These are phyloP conservation scores for Garcia nutans DNA, from an alignment of 345 rosid genomes.

Conservation along the genomic window DNA sequence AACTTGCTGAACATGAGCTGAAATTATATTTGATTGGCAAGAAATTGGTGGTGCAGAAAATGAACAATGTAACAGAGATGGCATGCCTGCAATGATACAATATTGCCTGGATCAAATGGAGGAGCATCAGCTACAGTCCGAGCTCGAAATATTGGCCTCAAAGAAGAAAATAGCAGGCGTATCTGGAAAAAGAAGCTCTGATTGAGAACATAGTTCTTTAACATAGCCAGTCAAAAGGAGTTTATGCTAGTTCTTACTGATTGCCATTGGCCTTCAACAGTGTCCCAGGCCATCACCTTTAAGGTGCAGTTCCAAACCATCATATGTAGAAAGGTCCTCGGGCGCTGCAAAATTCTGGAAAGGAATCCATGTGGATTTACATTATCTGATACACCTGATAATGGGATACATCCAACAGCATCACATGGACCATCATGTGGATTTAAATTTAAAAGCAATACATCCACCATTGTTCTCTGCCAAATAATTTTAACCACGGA, in stretches of 20 bases:
- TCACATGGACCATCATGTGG: no score
- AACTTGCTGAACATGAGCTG: conserved; percentile 99
- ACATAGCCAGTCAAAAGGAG: conserved; percentile 2
- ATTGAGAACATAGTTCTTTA: conserved; percentile 4
- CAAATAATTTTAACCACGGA: neutral
- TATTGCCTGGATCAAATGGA: conserved; percentile 65
- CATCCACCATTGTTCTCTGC: neutral
- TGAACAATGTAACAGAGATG: conserved; percentile 2
- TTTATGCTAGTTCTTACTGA: conserved; percentile 47
- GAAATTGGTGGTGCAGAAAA: conserved; percentile 2
- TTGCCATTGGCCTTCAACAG: conserved; percentile 80
- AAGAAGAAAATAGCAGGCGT: conserved; percentile 68
- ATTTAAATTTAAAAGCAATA: no score
- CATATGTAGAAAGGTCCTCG: conserved; percentile 82
- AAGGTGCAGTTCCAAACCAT: conserved; percentile 74
- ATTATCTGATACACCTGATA: conserved; percentile 5
- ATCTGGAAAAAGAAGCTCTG: conserved; percentile 39
- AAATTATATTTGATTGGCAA: conserved; percentile 7
- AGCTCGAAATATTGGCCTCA: conserved; percentile 90
- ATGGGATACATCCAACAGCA: neutral
- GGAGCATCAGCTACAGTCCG: conserved; percentile 68
- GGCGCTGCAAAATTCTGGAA: conserved; percentile 74
- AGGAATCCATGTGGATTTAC: conserved; percentile 2
- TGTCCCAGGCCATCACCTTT: conserved; percentile 97
- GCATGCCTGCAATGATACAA: conserved; percentile 77